Percentiles rank a stretch among this genome's conserved stretches.
Conservation (phyloP, 2,329 filamentous ascomycete species). For the Lachnellula occidentalis region DNA sequence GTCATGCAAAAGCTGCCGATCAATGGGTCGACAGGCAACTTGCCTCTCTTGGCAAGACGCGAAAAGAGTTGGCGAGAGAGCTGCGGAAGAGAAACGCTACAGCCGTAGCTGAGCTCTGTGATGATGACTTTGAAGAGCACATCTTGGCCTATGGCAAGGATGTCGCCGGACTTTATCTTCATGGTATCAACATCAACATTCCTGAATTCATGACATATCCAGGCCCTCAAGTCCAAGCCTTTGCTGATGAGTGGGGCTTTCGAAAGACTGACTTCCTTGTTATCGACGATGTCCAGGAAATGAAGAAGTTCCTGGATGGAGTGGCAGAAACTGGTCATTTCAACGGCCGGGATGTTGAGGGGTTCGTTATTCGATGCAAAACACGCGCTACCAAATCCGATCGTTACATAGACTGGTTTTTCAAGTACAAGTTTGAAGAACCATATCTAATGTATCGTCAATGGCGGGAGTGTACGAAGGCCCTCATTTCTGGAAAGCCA, state of each 20-base stretch:
- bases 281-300: conserved; percentile 67
- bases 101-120: conserved; percentile 91
- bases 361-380: conserved; percentile 91
- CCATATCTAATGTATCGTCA: conserved; percentile 98
- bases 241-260: conserved; percentile 91
- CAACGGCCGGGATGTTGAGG: conserved; percentile 88
- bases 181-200: conserved; percentile 94
- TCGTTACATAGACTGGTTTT: conserved; percentile 90
- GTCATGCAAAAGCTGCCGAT: conserved; percentile 82
- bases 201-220: conserved; percentile 87
- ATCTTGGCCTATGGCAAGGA: conserved; percentile 83
- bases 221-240: conserved; percentile 74
- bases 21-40: conserved; percentile 77
- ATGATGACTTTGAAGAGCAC: conserved; percentile 95
- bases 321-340: conserved; percentile 86
- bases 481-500: conserved; percentile 68
- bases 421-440: conserved; percentile 99
- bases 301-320: conserved; percentile 75
- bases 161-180: conserved; percentile 84
- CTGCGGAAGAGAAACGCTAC: conserved; percentile 81
- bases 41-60: conserved; percentile 68
- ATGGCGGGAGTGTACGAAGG: conserved; percentile 95
- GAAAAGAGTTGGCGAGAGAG: conserved; percentile 69
- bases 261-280: conserved; percentile 77
- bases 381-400: conserved; percentile 42